These are phyloP conservation scores for Xylariaceae sp. DNA, from an alignment of 2,329 filamentous ascomycete genomes.

Conservation along the genomic window DNA sequence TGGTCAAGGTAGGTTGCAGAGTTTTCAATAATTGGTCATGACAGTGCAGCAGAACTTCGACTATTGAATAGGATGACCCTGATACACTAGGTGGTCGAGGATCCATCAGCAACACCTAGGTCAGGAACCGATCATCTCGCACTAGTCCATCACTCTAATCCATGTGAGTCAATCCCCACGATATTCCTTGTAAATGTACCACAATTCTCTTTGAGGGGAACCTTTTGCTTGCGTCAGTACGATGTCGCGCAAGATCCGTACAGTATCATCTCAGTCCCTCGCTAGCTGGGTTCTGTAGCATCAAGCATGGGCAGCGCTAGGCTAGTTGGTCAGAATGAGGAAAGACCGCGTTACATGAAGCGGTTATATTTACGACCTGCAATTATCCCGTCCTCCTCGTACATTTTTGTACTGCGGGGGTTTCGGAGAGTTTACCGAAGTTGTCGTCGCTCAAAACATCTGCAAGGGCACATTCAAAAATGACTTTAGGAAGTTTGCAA, in stretches of 20 bases:
- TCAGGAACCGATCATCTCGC: background rate
- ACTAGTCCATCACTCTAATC: background rate
- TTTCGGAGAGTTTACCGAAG: constrained; percentile 9
- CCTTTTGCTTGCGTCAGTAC: background rate
- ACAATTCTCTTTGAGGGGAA: background rate
- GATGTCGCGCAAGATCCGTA: background rate
- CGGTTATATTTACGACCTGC: background rate
- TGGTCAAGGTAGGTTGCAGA: background rate
- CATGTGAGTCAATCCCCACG: background rate
- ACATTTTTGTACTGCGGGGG: background rate
- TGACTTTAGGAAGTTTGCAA: background rate
- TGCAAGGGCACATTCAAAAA: background rate
- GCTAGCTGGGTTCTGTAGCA: background rate
- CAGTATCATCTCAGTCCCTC: background rate
- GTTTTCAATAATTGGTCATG: background rate
- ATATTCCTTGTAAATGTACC: background rate
- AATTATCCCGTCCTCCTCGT: background rate
- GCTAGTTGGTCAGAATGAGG: background rate
- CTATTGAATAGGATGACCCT: too few relatives aligned
- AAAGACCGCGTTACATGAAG: background rate
- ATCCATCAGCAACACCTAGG: background rate
- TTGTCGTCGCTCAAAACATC: background rate
- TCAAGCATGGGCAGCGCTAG: background rate
- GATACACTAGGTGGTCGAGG: background rate
- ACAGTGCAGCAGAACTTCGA: background rate